Evolutionary conservation across 164 flowering plant genomes (phyloP), one percentile per base, ranked within the genome.

Genomic region (Kalanchoe fedtschenkoi): DNA sequence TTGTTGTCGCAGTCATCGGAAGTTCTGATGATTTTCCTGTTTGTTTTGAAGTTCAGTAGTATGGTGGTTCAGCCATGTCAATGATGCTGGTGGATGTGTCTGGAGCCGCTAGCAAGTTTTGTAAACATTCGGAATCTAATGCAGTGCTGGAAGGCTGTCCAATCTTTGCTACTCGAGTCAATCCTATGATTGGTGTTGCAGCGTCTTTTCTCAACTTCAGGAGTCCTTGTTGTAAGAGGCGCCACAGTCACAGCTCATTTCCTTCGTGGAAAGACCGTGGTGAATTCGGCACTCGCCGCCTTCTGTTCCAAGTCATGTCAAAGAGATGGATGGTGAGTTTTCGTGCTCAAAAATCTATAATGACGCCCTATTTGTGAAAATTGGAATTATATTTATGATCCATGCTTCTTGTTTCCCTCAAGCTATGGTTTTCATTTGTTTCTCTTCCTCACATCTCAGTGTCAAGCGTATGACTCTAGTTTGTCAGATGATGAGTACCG

Each of bases 401-500:
- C 47, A 43, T n/a, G 55, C 30, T 47, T 47, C 11, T 47, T 47
- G 4, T 47, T 47, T 7, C 10, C 28, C 11, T 21, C 55, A 47
- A 4, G 21, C 3, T 15, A 5, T 16, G 13, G 2, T 42, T 6
- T 11, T 51, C 5, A 7, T 54, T 19, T 38, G 54, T 37, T 21
- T 4, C 42, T 26, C 63, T 35, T 56, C 63, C 41, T 37, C 11
- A 15, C 65, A 30, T 66, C 61, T 29, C 62, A 87, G 97, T 83
- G 85, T 65, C 80, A 51, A 43, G 70, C 72, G 35, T 77, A 65
- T 56, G 76, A 78, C 47, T 66, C 79, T 22, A 66, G 67, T 61
- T 82, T 95, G 24, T 65, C 81, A 1, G 97, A 87, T 63, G 83
- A 89, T 70, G 97, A 93, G 74, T 93, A 88, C 65, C 88, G 96